Base-by-base conservation (phyloP, 2,329 filamentous ascomycete species). In the Cladophialophora chaetospira region DNA sequence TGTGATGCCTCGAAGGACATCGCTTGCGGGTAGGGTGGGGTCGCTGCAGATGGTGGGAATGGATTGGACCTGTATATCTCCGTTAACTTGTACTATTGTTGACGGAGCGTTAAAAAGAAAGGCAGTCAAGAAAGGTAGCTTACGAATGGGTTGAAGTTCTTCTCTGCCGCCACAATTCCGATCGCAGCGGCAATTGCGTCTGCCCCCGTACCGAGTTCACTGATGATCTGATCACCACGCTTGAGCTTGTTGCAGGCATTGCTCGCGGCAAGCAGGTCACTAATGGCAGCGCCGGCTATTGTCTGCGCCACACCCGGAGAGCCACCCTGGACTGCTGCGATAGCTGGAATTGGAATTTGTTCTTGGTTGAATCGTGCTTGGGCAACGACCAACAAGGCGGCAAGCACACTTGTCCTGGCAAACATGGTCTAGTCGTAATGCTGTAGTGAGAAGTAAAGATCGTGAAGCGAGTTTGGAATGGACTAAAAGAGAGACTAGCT, bases 81-180 rank as follows among this genome's bases (percentile, higher is more conserved):
- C n/a, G n/a, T n/a, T n/a, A n/a, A n/a, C n/a, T n/a, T n/a, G n/a
- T n/a, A n/a, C n/a, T n/a, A n/a, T n/a, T n/a, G n/a, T n/a, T n/a
- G n/a, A n/a, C n/a, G n/a, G n/a, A n/a, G n/a, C n/a, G n/a, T n/a
- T n/a, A n/a, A n/a, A n/a, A n/a, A n/a, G n/a, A n/a, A n/a, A n/a
- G n/a, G n/a, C n/a, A n/a, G n/a, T n/a, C n/a, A n/a, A n/a, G n/a
- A n/a, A n/a, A n/a, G n/a, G n/a, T n/a, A n/a, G n/a, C n/a, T n/a
- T n/a, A n/a, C 81, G 63, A 84, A 88, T 49, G 84, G 84, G 75
- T 88, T 88, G 76, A 87, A 87, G 79, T 89, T 88, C 72, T 87
- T 85, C 77, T 88, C 86, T 3, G 86, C 85, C 23, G 82, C 80
- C 11, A 88, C 85, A 33, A 88, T 78, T 13, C 79, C 80, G 56